These are phyloP conservation scores for Rhexocercosporidium sp. DNA, from an alignment of 2,329 filamentous ascomycete species.

Conservation along the genomic window DNA sequence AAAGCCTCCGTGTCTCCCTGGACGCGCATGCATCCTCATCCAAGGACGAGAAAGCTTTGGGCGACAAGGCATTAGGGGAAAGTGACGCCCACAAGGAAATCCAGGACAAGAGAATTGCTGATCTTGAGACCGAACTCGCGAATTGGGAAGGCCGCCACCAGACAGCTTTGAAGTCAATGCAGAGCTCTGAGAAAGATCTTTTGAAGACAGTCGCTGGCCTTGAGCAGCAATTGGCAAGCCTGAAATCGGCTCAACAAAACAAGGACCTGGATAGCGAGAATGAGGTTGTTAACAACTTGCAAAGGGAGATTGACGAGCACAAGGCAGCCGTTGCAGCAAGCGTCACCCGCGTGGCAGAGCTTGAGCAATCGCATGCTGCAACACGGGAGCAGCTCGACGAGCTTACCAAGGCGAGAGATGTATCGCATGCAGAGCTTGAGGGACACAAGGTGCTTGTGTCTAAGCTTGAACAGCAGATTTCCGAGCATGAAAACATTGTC, in stretches of 20 bases:
- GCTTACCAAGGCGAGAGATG: constrained; percentile 63
- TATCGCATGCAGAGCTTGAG: constrained; percentile 48
- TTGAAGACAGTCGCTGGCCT: constrained; percentile 74
- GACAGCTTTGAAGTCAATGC: constrained; percentile 70
- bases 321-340: constrained; percentile 75
- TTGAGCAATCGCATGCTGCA: constrained; percentile 74
- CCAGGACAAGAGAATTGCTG: constrained; percentile 51
- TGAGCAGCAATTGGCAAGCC: constrained; percentile 59
- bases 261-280: constrained; percentile 62
- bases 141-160: constrained; percentile 80
- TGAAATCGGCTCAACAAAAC: constrained; percentile 46
- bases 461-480: constrained; percentile 63
- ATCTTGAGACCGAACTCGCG: constrained; percentile 73
- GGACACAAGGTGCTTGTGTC: constrained; percentile 51
- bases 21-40: constrained; percentile 28
- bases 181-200: constrained; percentile 74
- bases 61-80: constrained; percentile 31
- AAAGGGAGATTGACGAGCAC: constrained; percentile 80
- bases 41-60: constrained; percentile 23
- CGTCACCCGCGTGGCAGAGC: constrained; percentile 69
- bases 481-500: constrained; percentile 62
- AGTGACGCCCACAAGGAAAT: constrained; percentile 38
- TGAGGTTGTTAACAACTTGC: constrained; percentile 64
- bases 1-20: constrained; percentile 59
- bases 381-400: constrained; percentile 72